Conservation (phyloP, 805 yeast species). For the Kazachstania viticola region DNA sequence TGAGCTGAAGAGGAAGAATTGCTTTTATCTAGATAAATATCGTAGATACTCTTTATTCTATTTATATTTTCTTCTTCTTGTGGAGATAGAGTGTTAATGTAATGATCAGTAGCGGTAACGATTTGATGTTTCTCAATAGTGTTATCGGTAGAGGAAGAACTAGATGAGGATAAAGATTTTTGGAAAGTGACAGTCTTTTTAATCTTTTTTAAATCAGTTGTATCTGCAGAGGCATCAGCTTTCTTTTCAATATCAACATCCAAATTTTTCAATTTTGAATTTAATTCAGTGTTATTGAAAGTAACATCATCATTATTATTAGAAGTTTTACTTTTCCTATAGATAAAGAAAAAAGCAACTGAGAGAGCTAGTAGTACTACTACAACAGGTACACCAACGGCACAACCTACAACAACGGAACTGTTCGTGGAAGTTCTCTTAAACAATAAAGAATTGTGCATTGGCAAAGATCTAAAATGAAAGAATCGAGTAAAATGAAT, state of each 20-base stretch:
- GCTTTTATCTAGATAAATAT: conserved; percentile 61
- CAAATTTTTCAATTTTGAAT: neutral
- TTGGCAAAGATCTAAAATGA: too few relatives aligned
- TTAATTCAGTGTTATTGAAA: neutral
- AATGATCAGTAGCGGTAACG: neutral
- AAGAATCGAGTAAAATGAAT: too few relatives aligned
- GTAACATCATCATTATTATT: conserved; percentile 7
- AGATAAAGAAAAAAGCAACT: conserved; percentile 40
- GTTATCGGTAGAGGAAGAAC: neutral
- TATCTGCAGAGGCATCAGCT: neutral
- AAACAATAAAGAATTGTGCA: neutral
- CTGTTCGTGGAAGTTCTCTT: neutral
- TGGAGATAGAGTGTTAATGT: neutral
- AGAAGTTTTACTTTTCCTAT: conserved; percentile 49
- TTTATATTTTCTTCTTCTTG: conserved; percentile 53
- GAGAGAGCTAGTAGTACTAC: conserved; percentile 38
- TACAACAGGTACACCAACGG: conserved; percentile 6
- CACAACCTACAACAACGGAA: conserved; percentile 3
- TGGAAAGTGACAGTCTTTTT: neutral
- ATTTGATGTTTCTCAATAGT: too few relatives aligned
- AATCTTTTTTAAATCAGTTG: neutral
- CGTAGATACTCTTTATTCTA: conserved; percentile 71
- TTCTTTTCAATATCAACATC: neutral
- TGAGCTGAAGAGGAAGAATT: neutral
- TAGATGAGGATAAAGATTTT: neutral